Conservation (phyloP, 108 stramenopile species). For the Skeletonema tropicum region DNA sequence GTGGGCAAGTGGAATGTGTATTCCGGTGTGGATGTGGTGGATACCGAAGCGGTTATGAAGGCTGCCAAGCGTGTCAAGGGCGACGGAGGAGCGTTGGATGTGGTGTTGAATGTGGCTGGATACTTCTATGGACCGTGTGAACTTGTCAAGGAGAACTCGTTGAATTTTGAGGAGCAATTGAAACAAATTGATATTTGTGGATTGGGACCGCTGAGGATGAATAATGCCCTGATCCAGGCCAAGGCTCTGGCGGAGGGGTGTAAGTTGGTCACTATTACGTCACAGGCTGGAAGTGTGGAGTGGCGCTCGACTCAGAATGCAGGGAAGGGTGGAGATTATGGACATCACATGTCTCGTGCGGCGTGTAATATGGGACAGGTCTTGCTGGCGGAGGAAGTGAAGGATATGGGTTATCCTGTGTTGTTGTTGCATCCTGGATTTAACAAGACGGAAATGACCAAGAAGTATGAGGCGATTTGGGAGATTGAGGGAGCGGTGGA, state of each 20-base stretch:
- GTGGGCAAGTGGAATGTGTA: constrained; percentile 78
- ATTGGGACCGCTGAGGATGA: constrained; percentile 87
- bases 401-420: constrained; percentile 77
- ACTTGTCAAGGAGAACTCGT: constrained; percentile 63
- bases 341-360: constrained; percentile 93
- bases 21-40: constrained; percentile 82
- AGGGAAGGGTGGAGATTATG: constrained; percentile 82
- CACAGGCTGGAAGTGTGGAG: constrained; percentile 87
- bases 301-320: constrained; percentile 86
- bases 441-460: constrained; percentile 92
- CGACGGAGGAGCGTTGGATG: constrained; percentile 77
- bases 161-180: constrained; percentile 89
- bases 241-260: constrained; percentile 75
- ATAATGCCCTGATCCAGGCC: constrained; percentile 65
- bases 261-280: constrained; percentile 86
- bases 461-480: constrained; percentile 90
- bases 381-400: constrained; percentile 83
- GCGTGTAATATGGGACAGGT: constrained; percentile 90
- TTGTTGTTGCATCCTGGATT: constrained; percentile 90
- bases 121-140: constrained; percentile 86
- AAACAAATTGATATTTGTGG: constrained; percentile 92
- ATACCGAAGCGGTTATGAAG: constrained; percentile 71
- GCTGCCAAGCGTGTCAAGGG: constrained; percentile 66
- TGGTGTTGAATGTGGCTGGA: constrained; percentile 89
- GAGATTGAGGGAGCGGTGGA: constrained; percentile 88